Evolutionary conservation across 257 asterid species (phyloP).

Genomic region (Henckelia pumila): DNA sequence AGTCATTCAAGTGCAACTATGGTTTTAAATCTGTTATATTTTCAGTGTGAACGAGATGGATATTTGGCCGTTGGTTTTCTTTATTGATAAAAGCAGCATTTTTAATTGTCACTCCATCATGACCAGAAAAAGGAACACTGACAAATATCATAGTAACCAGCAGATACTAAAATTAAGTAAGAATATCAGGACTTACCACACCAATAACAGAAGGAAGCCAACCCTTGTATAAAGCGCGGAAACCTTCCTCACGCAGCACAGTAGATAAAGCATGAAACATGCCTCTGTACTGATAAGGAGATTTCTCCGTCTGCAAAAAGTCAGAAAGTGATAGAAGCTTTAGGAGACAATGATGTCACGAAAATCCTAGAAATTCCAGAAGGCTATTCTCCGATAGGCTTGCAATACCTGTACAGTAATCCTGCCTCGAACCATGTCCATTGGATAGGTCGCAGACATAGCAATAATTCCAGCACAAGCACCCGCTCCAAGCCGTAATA

Average conservation of each 20-base stretch:
- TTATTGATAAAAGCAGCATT: background rate
- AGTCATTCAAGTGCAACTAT: conserved; percentile 50
- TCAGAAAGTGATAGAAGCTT: conserved; percentile 17
- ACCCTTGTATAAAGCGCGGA: conserved; percentile 91
- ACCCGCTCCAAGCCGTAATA: conserved; percentile 93
- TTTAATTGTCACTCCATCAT: conserved; percentile 14
- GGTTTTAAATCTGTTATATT: conserved; percentile 41
- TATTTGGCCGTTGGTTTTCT: background rate
- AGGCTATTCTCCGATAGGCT: conserved; percentile 8
- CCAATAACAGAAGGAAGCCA: conserved; percentile 99
- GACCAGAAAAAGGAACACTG: background rate
- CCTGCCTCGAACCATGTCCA: conserved; percentile 99
- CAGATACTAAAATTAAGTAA: conserved; percentile 16
- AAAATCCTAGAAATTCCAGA: background rate
- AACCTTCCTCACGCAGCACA: conserved; percentile 97
- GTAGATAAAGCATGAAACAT: conserved; percentile 91
- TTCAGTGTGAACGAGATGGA: background rate
- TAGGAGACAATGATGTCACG: background rate
- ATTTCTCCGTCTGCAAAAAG: conserved; percentile 70
- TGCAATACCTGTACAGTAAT: conserved; percentile 82
- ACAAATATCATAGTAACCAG: conserved; percentile 12
- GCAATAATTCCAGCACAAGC: conserved; percentile 99
- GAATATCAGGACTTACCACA: conserved; percentile 65
- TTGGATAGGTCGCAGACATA: conserved; percentile 98
- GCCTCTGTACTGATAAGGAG: conserved; percentile 93